Percentiles rank a stretch among this genome's conserved stretches.
phyloP scores from a whole-genome alignment of 2,329 filamentous ascomycete species.

The Diaporthe helianthi region DNA sequence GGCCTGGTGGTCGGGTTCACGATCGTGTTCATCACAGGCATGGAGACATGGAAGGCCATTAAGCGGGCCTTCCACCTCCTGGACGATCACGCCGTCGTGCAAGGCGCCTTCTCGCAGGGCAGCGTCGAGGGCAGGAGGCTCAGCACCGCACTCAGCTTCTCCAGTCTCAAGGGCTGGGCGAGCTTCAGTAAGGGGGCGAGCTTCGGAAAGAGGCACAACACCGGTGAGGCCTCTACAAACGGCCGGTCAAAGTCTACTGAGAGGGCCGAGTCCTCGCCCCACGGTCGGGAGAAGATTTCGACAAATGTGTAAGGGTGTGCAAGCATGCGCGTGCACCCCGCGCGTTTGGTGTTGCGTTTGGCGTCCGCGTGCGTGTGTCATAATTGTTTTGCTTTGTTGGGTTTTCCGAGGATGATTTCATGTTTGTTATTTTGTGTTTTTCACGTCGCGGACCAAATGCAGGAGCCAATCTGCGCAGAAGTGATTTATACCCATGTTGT shows the following conservation, averaged over 20 bases:
- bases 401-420: not conserved
- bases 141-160: conserved; percentile 57
- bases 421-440: not conserved
- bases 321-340: not conserved
- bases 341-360: conserved; percentile 8
- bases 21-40: conserved; percentile 68
- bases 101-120: conserved; percentile 61
- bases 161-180: conserved; percentile 54
- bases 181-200: conserved; percentile 46
- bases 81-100: conserved; percentile 58
- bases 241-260: conserved; percentile 3
- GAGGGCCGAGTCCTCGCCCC: not conserved
- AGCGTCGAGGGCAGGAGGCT: conserved; percentile 53
- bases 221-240: conserved; percentile 32
- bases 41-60: conserved; percentile 75
- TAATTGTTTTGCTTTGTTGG: not conserved
- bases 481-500: conserved; percentile 4
- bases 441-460: not conserved
- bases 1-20: conserved; percentile 69
- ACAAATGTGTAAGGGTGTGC: conserved; percentile 12
- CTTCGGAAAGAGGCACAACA: conserved; percentile 42
- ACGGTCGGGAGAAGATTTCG: conserved; percentile 9
- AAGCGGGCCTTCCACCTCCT: conserved; percentile 66
- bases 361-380: not conserved
- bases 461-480: not conserved